phyloP scores from a whole-genome alignment of 139 green algal genomes.

The Tetraselmis striata region DNA sequence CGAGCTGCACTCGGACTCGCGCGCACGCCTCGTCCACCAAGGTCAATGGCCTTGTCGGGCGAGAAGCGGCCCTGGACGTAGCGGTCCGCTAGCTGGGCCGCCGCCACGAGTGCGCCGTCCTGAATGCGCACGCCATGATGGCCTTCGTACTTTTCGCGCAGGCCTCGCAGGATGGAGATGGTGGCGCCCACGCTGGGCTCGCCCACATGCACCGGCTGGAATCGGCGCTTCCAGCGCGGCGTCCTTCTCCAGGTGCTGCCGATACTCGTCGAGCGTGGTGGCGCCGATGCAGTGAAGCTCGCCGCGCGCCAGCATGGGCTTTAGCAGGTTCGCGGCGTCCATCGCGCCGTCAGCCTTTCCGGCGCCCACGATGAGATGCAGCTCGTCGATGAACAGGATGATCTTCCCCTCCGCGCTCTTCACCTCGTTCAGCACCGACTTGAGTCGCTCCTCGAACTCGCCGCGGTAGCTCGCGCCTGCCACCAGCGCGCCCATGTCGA shows the following conservation, averaged over 20 bases:
- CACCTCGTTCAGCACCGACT: constrained; percentile 76
- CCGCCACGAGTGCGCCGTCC: constrained; percentile 64
- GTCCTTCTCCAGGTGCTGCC: constrained; percentile 93
- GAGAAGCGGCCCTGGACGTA: constrained; percentile 51
- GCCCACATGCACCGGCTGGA: constrained; percentile 80
- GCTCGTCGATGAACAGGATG: constrained; percentile 94
- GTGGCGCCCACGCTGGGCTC: constrained; percentile 83
- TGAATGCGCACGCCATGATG: constrained; percentile 75
- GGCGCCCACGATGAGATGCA: constrained; percentile 66
- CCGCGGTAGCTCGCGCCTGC: constrained; percentile 85
- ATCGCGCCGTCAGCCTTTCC: constrained; percentile 77
- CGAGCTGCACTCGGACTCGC: constrained; percentile 63
- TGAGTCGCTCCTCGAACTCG: constrained; percentile 93
- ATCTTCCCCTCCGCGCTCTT: constrained; percentile 53
- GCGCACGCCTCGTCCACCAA: constrained; percentile 75
- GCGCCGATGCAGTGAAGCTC: constrained; percentile 92
- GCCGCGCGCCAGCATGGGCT: constrained; percentile 90
- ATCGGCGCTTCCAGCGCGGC: constrained; percentile 82
- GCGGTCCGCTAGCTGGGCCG: constrained; percentile 56
- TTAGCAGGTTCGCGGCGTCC: constrained; percentile 93
- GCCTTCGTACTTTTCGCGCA: constrained; percentile 79
- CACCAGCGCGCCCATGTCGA: constrained; percentile 90
- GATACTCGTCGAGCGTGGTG: constrained; percentile 86
- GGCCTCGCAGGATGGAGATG: constrained; percentile 87
- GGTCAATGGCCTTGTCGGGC: constrained; percentile 87